Evolutionary conservation across 2,329 filamentous ascomycete species (phyloP).

Genomic region (Allantophomopsis lycopodina): DNA sequence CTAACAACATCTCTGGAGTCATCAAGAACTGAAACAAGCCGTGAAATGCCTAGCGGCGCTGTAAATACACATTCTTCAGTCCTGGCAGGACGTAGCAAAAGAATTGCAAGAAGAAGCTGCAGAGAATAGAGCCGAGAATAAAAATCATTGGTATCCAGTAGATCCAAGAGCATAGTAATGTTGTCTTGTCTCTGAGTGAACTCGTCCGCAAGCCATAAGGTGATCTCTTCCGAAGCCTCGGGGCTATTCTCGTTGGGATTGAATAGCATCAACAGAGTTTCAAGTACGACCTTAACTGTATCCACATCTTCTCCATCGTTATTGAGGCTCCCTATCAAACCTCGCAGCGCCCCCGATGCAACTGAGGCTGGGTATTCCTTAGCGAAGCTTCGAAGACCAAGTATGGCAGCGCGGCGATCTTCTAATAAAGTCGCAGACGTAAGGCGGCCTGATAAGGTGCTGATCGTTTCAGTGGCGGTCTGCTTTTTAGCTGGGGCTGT

Average conservation of each 20-base stretch:
- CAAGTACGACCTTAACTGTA: constrained; percentile 86
- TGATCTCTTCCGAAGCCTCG: constrained; percentile 92
- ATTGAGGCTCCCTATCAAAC: constrained; percentile 70
- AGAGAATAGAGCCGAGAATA: constrained; percentile 85
- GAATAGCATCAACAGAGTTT: constrained; percentile 92
- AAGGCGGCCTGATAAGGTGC: constrained; percentile 73
- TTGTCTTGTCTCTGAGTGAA: constrained; percentile 98
- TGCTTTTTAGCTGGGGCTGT: constrained; percentile 74
- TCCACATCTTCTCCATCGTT: constrained; percentile 92
- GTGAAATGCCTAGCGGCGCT: constrained; percentile 76
- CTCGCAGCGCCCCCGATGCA: constrained; percentile 80
- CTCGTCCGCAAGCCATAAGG: constrained; percentile 90
- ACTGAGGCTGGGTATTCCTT: constrained; percentile 95
- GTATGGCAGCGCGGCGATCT: constrained; percentile 84
- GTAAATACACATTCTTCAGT: constrained; percentile 91
- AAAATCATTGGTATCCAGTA: constrained; percentile 78
- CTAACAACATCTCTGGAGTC: constrained; percentile 77
- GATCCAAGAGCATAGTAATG: constrained; percentile 76
- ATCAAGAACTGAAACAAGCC: constrained; percentile 71
- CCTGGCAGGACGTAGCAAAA: constrained; percentile 72
- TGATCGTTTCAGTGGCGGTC: constrained; percentile 90
- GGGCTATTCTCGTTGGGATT: constrained; percentile 57
- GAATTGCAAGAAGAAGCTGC: constrained; percentile 77
- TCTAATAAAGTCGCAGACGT: constrained; percentile 84
- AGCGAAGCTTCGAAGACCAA: constrained; percentile 87